A percentile compares a stretch with the other conserved stretches of the same genome.
phyloP scores from a whole-genome alignment of 1,139 yeast species.

The Candida glucosophila region DNA sequence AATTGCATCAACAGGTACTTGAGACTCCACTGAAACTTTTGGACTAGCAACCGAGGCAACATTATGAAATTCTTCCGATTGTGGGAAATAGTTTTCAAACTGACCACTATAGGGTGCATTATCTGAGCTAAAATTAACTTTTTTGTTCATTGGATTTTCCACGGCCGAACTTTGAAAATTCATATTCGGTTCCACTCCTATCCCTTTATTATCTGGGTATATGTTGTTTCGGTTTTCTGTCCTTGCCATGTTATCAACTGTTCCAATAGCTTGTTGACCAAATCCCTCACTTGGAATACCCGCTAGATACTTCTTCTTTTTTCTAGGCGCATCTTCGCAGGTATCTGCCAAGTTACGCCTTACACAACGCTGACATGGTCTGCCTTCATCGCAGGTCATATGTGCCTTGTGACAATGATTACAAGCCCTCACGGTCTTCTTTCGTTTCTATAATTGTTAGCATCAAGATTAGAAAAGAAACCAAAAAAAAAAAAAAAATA shows the following conservation, averaged over 20 bases:
- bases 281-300: conserved; percentile 49
- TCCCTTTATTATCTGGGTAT: conserved; percentile 4
- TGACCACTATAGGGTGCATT: too few species aligned
- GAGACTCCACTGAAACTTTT: neutral
- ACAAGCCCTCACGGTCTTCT: conserved; percentile 75
- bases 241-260: conserved; percentile 72
- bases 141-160: too few species aligned
- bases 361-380: conserved; percentile 83
- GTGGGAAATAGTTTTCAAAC: neutral
- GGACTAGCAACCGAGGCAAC: neutral
- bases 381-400: conserved; percentile 68
- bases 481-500: too few species aligned
- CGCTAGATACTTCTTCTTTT: conserved; percentile 69
- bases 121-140: neutral
- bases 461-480: too few species aligned
- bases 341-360: conserved; percentile 59
- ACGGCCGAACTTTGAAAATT: neutral
- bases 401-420: conserved; percentile 81
- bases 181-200: conserved; percentile 2
- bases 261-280: conserved; percentile 67
- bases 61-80: neutral
- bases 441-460: conserved; percentile 22
- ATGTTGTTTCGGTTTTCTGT: conserved; percentile 54
- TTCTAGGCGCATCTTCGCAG: conserved; percentile 87
- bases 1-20: conserved; percentile 1